A percentile compares a stretch with the other conserved stretches of the same genome.
Evolutionary conservation across 2,329 filamentous ascomycete species (phyloP).

Genomic region (Nigrospora sphaerica): DNA sequence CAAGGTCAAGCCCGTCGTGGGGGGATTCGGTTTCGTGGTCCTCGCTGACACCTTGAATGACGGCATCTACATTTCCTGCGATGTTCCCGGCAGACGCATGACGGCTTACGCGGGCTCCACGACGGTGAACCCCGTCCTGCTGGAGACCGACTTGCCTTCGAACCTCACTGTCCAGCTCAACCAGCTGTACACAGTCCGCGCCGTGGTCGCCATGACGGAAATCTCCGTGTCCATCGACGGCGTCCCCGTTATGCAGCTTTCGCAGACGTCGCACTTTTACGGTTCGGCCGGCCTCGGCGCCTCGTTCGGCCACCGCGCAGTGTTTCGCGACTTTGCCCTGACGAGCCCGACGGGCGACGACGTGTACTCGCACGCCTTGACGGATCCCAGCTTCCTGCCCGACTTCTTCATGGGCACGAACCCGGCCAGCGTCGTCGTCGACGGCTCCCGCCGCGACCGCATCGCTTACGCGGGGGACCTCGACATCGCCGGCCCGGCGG

Average conservation of each 20-base stretch:
- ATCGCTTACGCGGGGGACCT: constrained; percentile 25
- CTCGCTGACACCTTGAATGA: constrained; percentile 20
- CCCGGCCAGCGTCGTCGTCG: constrained; percentile 21
- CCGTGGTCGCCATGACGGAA: constrained; percentile 10
- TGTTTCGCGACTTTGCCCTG: constrained; percentile 15
- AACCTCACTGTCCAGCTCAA: constrained; percentile 1
- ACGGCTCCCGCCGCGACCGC: constrained; percentile 26
- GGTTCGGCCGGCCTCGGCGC: constrained; percentile 25
- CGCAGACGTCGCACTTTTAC: constrained; percentile 17
- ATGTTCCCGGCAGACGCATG: constrained; percentile 7
- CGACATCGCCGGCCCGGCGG: constrained; percentile 16
- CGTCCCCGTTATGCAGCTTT: constrained; percentile 13
- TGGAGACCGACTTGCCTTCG: neutral
- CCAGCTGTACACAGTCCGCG: constrained; percentile 8
- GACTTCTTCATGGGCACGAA: constrained; percentile 28
- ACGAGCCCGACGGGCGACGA: constrained; percentile 2
- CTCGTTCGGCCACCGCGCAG: constrained; percentile 18
- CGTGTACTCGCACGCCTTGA: constrained; percentile 18
- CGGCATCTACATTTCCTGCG: constrained; percentile 20
- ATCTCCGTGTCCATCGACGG: constrained; percentile 12
- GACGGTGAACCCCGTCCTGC: neutral
- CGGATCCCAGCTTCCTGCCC: constrained; percentile 15
- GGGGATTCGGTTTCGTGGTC: constrained; percentile 21
- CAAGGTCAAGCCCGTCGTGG: constrained; percentile 17
- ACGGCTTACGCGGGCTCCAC: constrained; percentile 10